These are phyloP conservation scores for Lodderomyces elongisporus DNA, from an alignment of 1,139 yeast genomes.

Conservation along the genomic window DNA sequence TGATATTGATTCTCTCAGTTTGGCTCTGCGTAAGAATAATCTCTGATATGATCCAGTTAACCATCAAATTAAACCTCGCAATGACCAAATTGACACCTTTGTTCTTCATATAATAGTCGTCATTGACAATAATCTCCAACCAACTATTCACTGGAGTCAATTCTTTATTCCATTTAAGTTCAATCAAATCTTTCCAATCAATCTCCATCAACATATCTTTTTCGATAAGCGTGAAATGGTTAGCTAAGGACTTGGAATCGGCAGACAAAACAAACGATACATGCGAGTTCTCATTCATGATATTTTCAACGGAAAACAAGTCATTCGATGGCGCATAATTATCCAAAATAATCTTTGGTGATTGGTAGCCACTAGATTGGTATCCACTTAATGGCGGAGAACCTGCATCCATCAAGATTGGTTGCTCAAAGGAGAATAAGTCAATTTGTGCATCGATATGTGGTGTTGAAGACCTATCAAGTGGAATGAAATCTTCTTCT, in stretches of 20 bases:
- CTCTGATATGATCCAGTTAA: constrained; percentile 91
- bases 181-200: constrained; percentile 89
- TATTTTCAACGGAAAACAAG: constrained; percentile 29
- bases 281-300: constrained; percentile 44
- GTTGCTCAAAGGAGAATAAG: constrained; percentile 6
- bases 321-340: constrained; percentile 30
- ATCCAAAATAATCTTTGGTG: constrained; percentile 37
- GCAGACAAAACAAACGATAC: constrained; percentile 76
- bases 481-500: too few species aligned
- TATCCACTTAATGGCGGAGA: constrained; percentile 1
- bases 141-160: constrained; percentile 77
- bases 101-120: constrained; percentile 42
- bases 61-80: constrained; percentile 81
- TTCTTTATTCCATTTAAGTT: constrained; percentile 67
- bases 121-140: constrained; percentile 69
- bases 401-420: constrained; percentile 1
- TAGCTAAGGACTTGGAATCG: constrained; percentile 60
- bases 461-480: constrained; percentile 3
- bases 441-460: background rate
- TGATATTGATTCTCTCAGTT: constrained; percentile 57
- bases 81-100: constrained; percentile 83
- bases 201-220: constrained; percentile 76
- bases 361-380: constrained; percentile 11
- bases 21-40: constrained; percentile 61
- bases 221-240: constrained; percentile 83